Percentiles rank a stretch among this genome's conserved stretches.
Conservation (phyloP, 2,329 filamentous ascomycete genomes). For the Talaromyces sp. region DNA sequence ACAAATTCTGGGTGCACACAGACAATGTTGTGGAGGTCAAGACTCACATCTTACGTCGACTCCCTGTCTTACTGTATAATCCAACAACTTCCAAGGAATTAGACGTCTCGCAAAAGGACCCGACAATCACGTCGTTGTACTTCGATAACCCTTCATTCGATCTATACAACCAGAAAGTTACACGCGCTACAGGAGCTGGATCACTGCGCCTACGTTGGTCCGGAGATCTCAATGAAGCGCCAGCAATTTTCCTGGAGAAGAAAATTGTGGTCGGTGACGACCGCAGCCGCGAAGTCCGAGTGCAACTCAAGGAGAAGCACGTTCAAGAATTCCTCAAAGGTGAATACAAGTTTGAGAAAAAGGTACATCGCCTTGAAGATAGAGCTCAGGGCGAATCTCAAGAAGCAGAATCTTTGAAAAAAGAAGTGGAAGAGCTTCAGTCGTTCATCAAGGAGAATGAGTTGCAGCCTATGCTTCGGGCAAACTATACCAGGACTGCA, state of each 20-base stretch:
- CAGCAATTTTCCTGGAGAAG: constrained; percentile 81
- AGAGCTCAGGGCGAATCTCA: constrained; percentile 63
- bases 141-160: constrained; percentile 85
- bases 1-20: constrained; percentile 95
- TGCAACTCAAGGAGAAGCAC: constrained; percentile 91
- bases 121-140: constrained; percentile 90
- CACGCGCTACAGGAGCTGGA: constrained; percentile 66
- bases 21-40: constrained; percentile 97
- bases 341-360: constrained; percentile 89
- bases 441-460: constrained; percentile 70
- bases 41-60: constrained; percentile 83
- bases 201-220: constrained; percentile 90
- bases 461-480: constrained; percentile 77
- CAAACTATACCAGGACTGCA: constrained; percentile 88
- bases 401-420: constrained; percentile 64
- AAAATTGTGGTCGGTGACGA: constrained; percentile 77
- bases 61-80: constrained; percentile 91
- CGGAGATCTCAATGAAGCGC: constrained; percentile 70
- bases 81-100: constrained; percentile 75
- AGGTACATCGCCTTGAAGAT: constrained; percentile 74
- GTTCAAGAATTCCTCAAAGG: constrained; percentile 79
- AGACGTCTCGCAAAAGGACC: constrained; percentile 71
- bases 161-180: constrained; percentile 80
- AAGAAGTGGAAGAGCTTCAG: constrained; percentile 71
- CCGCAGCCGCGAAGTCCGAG: constrained; percentile 70